These are phyloP conservation scores for Cyclotella cryptica DNA, from an alignment of 108 stramenopile genomes.

Conservation along the genomic window DNA sequence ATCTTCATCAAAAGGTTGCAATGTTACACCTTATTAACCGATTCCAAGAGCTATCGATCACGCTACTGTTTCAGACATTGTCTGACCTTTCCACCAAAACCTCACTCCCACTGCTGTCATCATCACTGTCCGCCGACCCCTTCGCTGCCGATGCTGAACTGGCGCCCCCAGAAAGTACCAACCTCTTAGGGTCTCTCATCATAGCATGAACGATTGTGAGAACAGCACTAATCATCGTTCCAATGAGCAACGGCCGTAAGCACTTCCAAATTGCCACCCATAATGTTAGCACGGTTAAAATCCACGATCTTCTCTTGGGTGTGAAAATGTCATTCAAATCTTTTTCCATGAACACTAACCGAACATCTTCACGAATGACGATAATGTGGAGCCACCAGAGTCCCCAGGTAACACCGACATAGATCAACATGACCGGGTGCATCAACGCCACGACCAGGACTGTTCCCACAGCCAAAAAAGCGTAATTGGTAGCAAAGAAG, in stretches of 20 bases:
- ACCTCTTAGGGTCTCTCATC: slow-evolving; percentile 83
- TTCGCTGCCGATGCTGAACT: slow-evolving; percentile 10
- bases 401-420: slow-evolving; percentile 62
- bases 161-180: slow-evolving; percentile 50
- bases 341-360: slow-evolving; percentile 60
- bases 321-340: slow-evolving; percentile 73
- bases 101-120: slow-evolving; percentile 49
- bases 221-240: slow-evolving; percentile 66
- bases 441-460: slow-evolving; percentile 80
- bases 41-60: not conserved
- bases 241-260: slow-evolving; percentile 63
- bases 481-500: slow-evolving; percentile 89
- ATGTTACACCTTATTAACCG: too few relatives aligned
- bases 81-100: slow-evolving; percentile 51
- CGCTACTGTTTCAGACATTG: slow-evolving; percentile 21
- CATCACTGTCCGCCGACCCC: slow-evolving; percentile 51
- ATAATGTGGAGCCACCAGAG: slow-evolving; percentile 74
- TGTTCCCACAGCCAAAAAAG: slow-evolving; percentile 65
- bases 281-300: slow-evolving; percentile 62
- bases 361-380: slow-evolving; percentile 70
- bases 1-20: too few relatives aligned
- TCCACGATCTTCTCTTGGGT: slow-evolving; percentile 66
- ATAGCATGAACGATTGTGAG: slow-evolving; percentile 76
- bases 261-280: slow-evolving; percentile 81
- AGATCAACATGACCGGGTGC: slow-evolving; percentile 85